These are phyloP conservation scores for Puccinia novopanici DNA, from an alignment of 1,284 basidiomycete species.

Conservation along the genomic window DNA sequence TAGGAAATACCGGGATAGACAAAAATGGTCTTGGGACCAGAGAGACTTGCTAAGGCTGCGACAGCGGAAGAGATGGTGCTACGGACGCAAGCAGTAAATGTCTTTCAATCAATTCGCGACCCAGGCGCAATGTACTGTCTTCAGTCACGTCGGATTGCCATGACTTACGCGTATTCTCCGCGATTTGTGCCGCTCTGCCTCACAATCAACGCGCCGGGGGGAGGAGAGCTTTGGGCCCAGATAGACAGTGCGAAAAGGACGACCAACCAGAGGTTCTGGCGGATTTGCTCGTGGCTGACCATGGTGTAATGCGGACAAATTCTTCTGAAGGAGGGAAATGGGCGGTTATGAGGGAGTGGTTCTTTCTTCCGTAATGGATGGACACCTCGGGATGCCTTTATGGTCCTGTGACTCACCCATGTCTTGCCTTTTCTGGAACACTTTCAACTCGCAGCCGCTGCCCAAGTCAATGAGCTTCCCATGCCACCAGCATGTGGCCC, in stretches of 20 bases:
- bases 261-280: background rate
- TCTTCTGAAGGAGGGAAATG: background rate
- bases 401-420: no score
- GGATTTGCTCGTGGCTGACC: background rate
- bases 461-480: background rate
- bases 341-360: background rate
- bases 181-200: background rate
- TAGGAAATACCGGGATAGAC: conserved; percentile 26
- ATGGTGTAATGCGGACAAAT: background rate
- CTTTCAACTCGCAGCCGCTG: no score
- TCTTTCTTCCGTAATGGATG: background rate
- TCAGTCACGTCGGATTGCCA: background rate
- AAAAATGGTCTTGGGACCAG: conserved; percentile 7
- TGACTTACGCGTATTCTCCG: conserved; percentile 12
- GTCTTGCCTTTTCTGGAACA: no score
- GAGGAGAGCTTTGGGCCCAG: conserved; percentile 13
- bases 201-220: conserved; percentile 24
- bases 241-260: background rate
- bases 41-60: background rate
- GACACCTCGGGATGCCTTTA: background rate
- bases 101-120: background rate
- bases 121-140: background rate
- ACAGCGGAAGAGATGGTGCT: conserved; percentile 21
- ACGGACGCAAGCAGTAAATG: background rate
- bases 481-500: no score